Percentiles rank a stretch among this genome's conserved stretches.
Conservation (phyloP, 371 early-diverging fungal species). For the Lichtheimia ramosa region DNA sequence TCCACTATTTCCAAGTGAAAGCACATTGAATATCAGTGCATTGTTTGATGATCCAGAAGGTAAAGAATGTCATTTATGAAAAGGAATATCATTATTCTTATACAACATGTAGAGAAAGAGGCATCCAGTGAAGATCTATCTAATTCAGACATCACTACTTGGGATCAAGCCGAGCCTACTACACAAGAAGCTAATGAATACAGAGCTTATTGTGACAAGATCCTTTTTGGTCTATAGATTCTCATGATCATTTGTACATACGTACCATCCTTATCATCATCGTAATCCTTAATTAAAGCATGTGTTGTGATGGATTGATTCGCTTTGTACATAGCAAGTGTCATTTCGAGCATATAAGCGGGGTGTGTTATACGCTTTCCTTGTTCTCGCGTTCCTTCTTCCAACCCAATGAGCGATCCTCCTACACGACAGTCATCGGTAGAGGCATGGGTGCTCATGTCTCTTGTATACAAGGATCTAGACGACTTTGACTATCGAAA, state of each 20-base stretch:
- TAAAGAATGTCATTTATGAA: not conserved
- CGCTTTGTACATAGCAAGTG: no score
- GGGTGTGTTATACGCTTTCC: no score
- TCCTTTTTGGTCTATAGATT: slow-evolving; percentile 1
- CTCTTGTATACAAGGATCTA: slow-evolving; percentile 40
- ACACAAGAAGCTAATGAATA: slow-evolving; percentile 3
- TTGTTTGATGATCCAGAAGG: slow-evolving; percentile 1
- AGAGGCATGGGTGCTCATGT: slow-evolving; percentile 41
- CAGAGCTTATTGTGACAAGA: slow-evolving; percentile 4
- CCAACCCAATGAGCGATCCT: not conserved
- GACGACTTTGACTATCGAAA: slow-evolving; percentile 46
- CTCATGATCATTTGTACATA: not conserved
- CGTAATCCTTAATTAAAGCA: no score
- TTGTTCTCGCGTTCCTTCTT: no score
- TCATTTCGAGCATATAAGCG: no score
- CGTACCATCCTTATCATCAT: no score
- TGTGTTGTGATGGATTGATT: no score
- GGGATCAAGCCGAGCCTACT: no score
- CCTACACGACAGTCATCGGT: slow-evolving; percentile 24
- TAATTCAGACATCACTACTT: no score
- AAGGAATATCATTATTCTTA: no score
- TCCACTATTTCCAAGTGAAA: slow-evolving; percentile 4
- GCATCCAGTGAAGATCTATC: no score
- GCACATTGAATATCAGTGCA: not conserved
- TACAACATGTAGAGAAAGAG: no score